Percentiles rank a stretch among this genome's conserved stretches.
phyloP scores from a whole-genome alignment of 148 eudicot species.

The Rhododendron vialii region DNA sequence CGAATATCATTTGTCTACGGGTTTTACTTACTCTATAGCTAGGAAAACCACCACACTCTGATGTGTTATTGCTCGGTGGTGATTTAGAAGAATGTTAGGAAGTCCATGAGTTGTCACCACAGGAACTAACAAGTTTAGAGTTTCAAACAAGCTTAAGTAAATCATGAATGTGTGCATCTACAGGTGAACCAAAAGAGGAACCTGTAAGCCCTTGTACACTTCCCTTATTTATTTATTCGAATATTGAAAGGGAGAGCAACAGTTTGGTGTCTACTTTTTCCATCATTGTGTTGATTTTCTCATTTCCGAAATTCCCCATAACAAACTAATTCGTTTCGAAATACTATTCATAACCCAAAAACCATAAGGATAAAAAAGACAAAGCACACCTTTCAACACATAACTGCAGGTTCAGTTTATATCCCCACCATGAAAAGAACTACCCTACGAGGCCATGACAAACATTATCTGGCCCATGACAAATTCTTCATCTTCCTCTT shows the following conservation, averaged over 20 bases:
- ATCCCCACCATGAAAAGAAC: too few species aligned
- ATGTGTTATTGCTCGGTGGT: not conserved
- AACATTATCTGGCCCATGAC: too few species aligned
- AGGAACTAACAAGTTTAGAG: not conserved
- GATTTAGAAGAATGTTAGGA: not conserved
- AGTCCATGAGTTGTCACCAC: not conserved
- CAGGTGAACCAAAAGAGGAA: constrained; percentile 1
- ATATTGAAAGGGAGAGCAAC: not conserved
- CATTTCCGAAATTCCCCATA: not conserved
- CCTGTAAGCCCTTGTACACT: not conserved
- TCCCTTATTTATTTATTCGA: not conserved
- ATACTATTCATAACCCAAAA: not conserved
- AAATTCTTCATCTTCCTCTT: too few species aligned
- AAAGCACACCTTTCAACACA: too few species aligned
- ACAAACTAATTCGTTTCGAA: too few species aligned
- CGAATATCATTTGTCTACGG: not conserved
- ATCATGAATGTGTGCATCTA: not conserved
- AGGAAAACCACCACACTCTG: not conserved
- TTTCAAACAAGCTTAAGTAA: not conserved
- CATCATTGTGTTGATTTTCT: not conserved
- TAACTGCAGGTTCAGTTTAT: too few species aligned
- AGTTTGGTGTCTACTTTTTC: not conserved
- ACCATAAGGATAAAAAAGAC: too few species aligned
- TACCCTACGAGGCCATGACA: too few species aligned
- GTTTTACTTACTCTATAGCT: not conserved